A percentile compares a stretch with the other conserved stretches of the same genome.
These are phyloP conservation scores for Paraleonurus japonicus DNA, from an alignment of 257 asterid genomes.

Conservation along the genomic window DNA sequence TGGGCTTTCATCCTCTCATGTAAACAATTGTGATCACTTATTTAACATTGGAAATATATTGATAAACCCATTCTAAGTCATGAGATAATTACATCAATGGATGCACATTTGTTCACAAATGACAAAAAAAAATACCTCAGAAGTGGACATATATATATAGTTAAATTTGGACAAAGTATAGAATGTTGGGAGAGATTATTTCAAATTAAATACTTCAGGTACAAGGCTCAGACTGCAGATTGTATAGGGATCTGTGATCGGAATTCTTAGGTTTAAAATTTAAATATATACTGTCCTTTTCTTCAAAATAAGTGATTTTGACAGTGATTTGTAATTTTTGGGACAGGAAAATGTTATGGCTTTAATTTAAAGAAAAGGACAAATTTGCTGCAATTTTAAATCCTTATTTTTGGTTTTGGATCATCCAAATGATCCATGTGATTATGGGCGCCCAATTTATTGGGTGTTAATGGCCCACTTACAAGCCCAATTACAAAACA, in stretches of 20 bases:
- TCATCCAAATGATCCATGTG: not conserved
- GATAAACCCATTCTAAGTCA: not conserved
- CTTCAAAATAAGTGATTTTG: not conserved
- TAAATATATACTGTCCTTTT: not conserved
- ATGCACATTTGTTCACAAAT: not conserved
- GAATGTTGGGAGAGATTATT: not conserved
- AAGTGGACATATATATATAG: not conserved
- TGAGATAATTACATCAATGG: not conserved
- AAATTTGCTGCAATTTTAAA: not conserved
- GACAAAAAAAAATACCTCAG: not conserved
- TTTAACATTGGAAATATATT: too few species aligned
- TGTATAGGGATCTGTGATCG: slow-evolving; percentile 24
- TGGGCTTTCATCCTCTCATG: too few species aligned
- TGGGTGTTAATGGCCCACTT: not conserved
- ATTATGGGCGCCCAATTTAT: slow-evolving; percentile 9
- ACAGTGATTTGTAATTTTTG: not conserved
- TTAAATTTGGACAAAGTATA: not conserved
- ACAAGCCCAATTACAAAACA: not conserved
- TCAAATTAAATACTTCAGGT: slow-evolving; percentile 18
- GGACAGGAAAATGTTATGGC: not conserved
- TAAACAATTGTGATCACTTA: too few species aligned
- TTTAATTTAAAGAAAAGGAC: not conserved
- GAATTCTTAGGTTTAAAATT: not conserved
- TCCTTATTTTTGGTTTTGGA: not conserved
- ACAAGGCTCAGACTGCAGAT: slow-evolving; percentile 25